Evolutionary conservation across 805 yeast genomes (phyloP).

Genomic region (Candida hungchunana): DNA sequence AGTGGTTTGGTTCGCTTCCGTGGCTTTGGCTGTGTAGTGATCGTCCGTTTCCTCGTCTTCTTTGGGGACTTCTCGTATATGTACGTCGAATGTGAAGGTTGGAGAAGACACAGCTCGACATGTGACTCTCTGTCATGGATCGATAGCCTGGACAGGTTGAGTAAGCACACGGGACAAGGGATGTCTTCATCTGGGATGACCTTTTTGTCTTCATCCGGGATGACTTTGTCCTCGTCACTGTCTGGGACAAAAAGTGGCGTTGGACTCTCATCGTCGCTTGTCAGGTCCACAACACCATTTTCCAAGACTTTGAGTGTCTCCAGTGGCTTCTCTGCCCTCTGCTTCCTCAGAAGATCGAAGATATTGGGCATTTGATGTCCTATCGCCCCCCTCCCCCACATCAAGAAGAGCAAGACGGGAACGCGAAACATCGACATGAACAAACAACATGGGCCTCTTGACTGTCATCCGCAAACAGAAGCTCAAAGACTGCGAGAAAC

Average conservation of each 20-base stretch:
- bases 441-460: slow-evolving; percentile 64
- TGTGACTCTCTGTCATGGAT: slow-evolving; percentile 46
- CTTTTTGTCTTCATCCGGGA: background rate
- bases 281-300: slow-evolving; percentile 14
- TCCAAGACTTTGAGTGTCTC: background rate
- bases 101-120: slow-evolving; percentile 47
- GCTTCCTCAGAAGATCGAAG: slow-evolving; percentile 9
- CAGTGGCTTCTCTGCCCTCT: background rate
- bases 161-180: slow-evolving; percentile 52
- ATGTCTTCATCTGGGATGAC: background rate
- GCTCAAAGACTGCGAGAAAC: slow-evolving; percentile 69
- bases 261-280: slow-evolving; percentile 6
- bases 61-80: slow-evolving; percentile 29
- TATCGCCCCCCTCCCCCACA: too few relatives aligned
- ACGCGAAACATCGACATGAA: background rate
- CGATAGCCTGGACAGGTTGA: slow-evolving; percentile 34
- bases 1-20: slow-evolving; percentile 14
- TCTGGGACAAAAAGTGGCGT: too few relatives aligned
- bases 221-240: background rate
- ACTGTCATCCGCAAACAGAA: slow-evolving; percentile 80
- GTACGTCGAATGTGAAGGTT: slow-evolving; percentile 16
- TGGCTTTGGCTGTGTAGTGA: slow-evolving; percentile 30
- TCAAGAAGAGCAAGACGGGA: too few relatives aligned
- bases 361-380: slow-evolving; percentile 6
- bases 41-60: slow-evolving; percentile 26